These are phyloP conservation scores for Psilocybe cyanescens DNA, from an alignment of 768 basidiomycete species.

Conservation along the genomic window DNA sequence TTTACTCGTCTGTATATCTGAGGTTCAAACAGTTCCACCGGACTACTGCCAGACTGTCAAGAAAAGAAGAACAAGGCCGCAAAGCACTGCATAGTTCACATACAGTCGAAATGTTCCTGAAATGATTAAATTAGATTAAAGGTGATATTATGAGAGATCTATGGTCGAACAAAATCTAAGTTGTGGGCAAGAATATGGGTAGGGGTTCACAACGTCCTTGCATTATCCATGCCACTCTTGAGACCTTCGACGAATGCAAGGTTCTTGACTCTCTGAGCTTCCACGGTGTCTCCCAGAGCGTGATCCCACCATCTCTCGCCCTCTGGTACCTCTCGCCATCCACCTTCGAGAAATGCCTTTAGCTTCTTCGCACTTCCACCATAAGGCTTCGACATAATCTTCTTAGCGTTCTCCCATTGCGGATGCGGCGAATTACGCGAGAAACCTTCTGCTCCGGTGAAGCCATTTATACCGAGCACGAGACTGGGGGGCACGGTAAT, in stretches of 20 bases:
- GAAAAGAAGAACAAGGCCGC: too few species aligned
- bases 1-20: too few species aligned
- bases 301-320: constrained; percentile 72
- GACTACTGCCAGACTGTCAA: too few species aligned
- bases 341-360: constrained; percentile 52
- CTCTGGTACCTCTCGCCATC: constrained; percentile 65
- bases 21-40: too few species aligned
- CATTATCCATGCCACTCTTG: constrained; percentile 38
- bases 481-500: constrained; percentile 76
- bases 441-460: constrained; percentile 40
- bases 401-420: constrained; percentile 47
- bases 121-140: too few species aligned
- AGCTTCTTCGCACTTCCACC: constrained; percentile 45
- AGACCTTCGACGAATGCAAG: constrained; percentile 37
- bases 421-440: constrained; percentile 50
- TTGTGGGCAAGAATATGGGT: neutral
- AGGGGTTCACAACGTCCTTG: constrained; percentile 14
- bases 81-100: too few species aligned
- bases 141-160: too few species aligned
- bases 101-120: too few species aligned
- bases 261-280: constrained; percentile 39
- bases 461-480: constrained; percentile 63
- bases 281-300: constrained; percentile 54
- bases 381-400: constrained; percentile 31
- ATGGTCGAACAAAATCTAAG: neutral